Evolutionary conservation across 148 eudicot genomes (phyloP).

Genomic region (Diospyros kaki): DNA sequence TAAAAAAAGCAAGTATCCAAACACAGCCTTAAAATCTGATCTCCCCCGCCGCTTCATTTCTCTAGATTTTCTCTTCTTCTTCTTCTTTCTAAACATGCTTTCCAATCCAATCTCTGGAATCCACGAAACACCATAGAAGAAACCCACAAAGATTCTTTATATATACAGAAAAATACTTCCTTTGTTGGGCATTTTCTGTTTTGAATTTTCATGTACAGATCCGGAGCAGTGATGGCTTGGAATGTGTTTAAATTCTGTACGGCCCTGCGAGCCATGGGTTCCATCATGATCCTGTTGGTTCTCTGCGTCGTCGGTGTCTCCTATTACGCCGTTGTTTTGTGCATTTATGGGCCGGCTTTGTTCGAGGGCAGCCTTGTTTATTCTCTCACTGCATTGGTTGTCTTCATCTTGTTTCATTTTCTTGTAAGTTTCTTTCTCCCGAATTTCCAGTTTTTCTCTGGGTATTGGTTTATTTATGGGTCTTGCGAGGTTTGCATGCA

Average conservation of each 20-base stretch:
- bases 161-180: background rate
- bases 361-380: slow-evolving; percentile 51
- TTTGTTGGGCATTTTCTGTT: background rate
- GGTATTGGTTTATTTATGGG: background rate
- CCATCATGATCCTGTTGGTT: slow-evolving; percentile 90
- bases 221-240: slow-evolving; percentile 95
- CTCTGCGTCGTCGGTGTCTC: slow-evolving; percentile 83
- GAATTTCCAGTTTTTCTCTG: background rate
- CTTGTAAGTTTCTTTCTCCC: slow-evolving; percentile 32
- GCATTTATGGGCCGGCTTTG: slow-evolving; percentile 64
- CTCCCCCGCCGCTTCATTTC: background rate
- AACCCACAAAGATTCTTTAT: no score
- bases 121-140: no score
- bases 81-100: no score
- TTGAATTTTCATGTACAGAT: slow-evolving; percentile 44
- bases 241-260: slow-evolving; percentile 95
- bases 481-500: no score
- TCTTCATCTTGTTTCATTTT: slow-evolving; percentile 68
- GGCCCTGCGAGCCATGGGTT: slow-evolving; percentile 78
- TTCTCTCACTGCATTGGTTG: slow-evolving; percentile 53
- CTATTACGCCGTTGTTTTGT: slow-evolving; percentile 82
- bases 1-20: background rate
- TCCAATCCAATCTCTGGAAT: no score
- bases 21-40: background rate
- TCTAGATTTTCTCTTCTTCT: no score